phyloP scores from a whole-genome alignment of 2,329 filamentous ascomycete species.

The Aspergillus sp. region DNA sequence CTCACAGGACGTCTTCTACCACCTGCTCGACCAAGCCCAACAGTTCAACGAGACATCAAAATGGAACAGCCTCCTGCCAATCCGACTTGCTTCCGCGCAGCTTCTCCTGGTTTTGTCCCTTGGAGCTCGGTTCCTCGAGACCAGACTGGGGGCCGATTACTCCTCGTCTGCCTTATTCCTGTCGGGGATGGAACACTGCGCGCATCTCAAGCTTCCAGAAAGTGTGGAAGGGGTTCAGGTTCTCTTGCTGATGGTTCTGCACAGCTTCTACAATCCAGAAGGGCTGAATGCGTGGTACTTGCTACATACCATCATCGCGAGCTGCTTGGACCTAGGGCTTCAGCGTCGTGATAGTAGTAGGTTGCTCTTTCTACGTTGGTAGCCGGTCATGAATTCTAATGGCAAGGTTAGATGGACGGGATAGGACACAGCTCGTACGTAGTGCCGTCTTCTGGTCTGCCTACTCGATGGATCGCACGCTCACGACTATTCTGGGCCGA shows the following conservation, averaged over 20 bases:
- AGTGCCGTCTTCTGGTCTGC: slow-evolving; percentile 9
- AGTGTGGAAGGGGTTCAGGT: slow-evolving; percentile 5
- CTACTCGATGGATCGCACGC: slow-evolving; percentile 5
- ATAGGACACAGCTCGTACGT: not conserved
- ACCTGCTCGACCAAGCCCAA: not conserved
- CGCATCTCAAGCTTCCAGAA: slow-evolving; percentile 1
- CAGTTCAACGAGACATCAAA: not conserved
- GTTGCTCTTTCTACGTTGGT: not conserved
- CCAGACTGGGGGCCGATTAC: not conserved
- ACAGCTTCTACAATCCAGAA: slow-evolving; percentile 6
- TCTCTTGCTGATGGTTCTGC: slow-evolving; percentile 2
- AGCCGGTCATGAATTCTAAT: not conserved
- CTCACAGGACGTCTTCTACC: not conserved
- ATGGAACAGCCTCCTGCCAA: not conserved
- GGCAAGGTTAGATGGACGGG: not conserved
- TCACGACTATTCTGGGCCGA: slow-evolving; percentile 6
- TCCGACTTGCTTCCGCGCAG: not conserved
- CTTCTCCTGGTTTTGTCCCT: not conserved
- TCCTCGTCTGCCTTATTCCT: not conserved
- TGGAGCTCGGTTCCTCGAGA: not conserved
- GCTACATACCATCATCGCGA: slow-evolving; percentile 6
- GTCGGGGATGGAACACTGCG: not conserved
- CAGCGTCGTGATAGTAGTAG: slow-evolving; percentile 5
- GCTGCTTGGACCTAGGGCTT: slow-evolving; percentile 4
- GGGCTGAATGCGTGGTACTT: slow-evolving; percentile 8